phyloP scores from a whole-genome alignment of 2,329 filamentous ascomycete species.

The Botrytis sinoallii region DNA sequence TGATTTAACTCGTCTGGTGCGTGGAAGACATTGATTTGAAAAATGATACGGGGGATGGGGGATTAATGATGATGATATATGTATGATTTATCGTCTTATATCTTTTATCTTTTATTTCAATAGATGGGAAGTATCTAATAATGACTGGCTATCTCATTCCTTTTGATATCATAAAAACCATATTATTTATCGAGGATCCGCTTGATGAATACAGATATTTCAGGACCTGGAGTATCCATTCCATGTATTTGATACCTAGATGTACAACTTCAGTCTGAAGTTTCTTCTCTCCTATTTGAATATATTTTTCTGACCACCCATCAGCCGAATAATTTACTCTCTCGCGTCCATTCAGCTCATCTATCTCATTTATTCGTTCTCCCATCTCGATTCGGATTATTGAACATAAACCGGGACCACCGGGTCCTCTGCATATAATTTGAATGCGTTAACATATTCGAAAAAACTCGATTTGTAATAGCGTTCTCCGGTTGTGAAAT shows the following conservation, averaged over 20 bases:
- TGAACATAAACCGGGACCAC: slow-evolving; percentile 30
- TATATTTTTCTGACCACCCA: not conserved
- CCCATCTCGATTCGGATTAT: not conserved
- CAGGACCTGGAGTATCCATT: too few relatives aligned
- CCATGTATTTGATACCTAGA: not conserved
- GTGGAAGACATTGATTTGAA: not conserved
- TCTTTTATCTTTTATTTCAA: not conserved
- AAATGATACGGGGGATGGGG: not conserved
- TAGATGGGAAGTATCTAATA: not conserved
- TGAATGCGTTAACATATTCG: slow-evolving; percentile 34
- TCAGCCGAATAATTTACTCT: not conserved
- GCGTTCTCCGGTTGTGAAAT: slow-evolving; percentile 39
- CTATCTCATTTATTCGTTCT: not conserved
- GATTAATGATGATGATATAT: not conserved
- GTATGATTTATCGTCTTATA: not conserved
- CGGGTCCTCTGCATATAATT: slow-evolving; percentile 31
- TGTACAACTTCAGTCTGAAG: rapidly evolving
- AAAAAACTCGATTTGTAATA: slow-evolving; percentile 34
- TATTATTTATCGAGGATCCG: not conserved
- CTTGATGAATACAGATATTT: not conserved
- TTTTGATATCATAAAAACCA: too few relatives aligned
- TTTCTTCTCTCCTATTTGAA: not conserved
- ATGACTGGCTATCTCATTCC: not conserved
- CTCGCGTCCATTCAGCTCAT: not conserved
- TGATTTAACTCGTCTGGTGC: not conserved